Base-by-base conservation (phyloP, 192 early-diverging fungal species). In the Piromyces finnis region DNA sequence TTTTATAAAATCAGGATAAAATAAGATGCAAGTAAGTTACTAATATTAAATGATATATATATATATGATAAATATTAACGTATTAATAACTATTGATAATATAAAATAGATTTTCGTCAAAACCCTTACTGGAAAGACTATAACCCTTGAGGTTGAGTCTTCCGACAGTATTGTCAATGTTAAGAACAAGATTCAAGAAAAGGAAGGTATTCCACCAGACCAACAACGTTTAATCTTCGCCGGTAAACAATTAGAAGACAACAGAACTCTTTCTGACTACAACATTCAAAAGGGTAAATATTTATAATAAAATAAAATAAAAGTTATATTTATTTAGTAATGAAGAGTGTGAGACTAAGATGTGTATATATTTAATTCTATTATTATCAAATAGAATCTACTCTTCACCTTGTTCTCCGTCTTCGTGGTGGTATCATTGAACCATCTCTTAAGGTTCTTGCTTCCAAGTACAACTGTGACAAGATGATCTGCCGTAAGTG, bases 401-500 rank as follows among this genome's bases (percentile, higher is more conserved):
- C 97, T 84, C 91, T 97, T 77, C 96, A 97, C 92, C 88, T 98
- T 81, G 96, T 96, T 35, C 93, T 97, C 83, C 94, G 96, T 88
- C 93, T 97, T 81, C 95, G 95, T 90, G 96, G 96, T 93, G 90
- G 91, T 88, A 92, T 97, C 86, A 99, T 98, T 87, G 96, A 99
- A 90, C 97, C 97, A 77, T 98, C 97, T 79, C 90, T 99, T 83
- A 97, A 95, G 92, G 95, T 93, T 80, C 91, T 99, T 82, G 97
- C 97, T 84, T 95, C 94, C 88, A 98, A 97, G 91, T 99, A 94
- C 93, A 97, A 97, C 95, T 99, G 97, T 91, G 97, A 99, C 79
- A 99, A 98, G 95, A 95, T 95, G 94, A 94, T 99, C 84, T 99
- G 97, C 94, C 94, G 97, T 89, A 99, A 99, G 91, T 96, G 97